A percentile compares a stretch with the other conserved stretches of the same genome.
These are phyloP conservation scores for Picea sitchensis DNA, from an alignment of 75 land plant genomes.

Conservation along the genomic window DNA sequence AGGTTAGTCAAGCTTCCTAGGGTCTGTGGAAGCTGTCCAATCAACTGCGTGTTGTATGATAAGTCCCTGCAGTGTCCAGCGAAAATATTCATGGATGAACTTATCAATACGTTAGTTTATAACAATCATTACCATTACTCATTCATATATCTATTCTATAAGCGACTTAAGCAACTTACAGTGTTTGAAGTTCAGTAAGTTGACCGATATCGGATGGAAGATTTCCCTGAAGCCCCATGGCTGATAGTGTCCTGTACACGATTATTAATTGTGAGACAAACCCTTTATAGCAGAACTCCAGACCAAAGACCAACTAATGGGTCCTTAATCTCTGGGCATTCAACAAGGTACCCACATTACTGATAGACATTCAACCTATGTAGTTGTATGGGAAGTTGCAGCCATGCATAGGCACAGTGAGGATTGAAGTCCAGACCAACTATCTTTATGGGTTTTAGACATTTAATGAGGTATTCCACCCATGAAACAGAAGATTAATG, in stretches of 20 bases:
- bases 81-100: not conserved
- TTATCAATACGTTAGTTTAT: not conserved
- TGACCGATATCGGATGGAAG: slow-evolving; percentile 2
- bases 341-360: no score
- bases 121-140: no score
- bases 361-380: not conserved
- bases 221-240: slow-evolving; percentile 1
- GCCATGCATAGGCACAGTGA: no score
- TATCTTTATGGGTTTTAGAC: no score
- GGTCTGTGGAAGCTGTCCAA: not conserved
- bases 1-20: not conserved
- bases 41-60: slow-evolving; percentile 3
- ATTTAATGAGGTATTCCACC: no score
- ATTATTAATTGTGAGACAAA: not conserved
- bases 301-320: not conserved
- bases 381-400: not conserved
- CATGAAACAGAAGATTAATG: not conserved
- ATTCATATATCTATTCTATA: not conserved
- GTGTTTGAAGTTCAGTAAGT: not conserved
- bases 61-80: not conserved
- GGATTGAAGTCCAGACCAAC: no score
- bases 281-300: not conserved
- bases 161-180: not conserved
- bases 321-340: no score
- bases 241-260: slow-evolving; percentile 2